Evolutionary conservation across 345 rosid genomes (phyloP), one percentile per base, ranked within the genome.

Genomic region (Eucalyptus grandis): DNA sequence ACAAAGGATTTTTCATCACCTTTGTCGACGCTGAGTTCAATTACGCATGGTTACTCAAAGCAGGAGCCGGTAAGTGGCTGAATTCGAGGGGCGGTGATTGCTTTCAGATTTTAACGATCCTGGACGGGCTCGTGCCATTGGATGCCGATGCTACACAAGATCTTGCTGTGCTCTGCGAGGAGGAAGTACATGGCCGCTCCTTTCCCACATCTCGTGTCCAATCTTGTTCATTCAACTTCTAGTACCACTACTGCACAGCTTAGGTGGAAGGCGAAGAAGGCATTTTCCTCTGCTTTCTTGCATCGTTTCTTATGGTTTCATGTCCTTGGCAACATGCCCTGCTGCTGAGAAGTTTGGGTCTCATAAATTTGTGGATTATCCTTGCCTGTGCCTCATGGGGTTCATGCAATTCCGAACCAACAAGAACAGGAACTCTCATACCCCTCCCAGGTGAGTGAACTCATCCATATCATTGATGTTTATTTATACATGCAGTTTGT

Each of bases 11-110:
- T 83, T 82, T 86, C 89, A 49, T 92, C 37, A 91, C 93, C 53
- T 92, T 88, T 30, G 91, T 90, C n/a, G 65, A 90, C 91, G 47
- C 93, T 11, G 88, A 90, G 47, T 92, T 69, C 82, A 92, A 92
- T 51, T 87, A 65, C 34, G 47, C 50, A 31, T 90, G 93, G 51
- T 49, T 90, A 21, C 82, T 88, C 58, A 82, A 87, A 40, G 87
- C 89, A 13, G 22, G 69, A 19, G 87, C 49, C 87, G 30, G 22
- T 53, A 53, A 53, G 56, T 53, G 56, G 56, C 56, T 53, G 56
- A 19, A 17, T 3, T 53, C 24, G 56, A 53, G 56, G 56, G 56
- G 56, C 0, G 0, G 56, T 53, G 56, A 53, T 53, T 7, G 87
- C 65, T 92, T 92, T 51, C 89, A 86, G 34, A 49, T 89, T 49